Evolutionary conservation across 225 moss, liverwort and hornwort species (phyloP), one percentile per base, ranked within the genome.

Genomic region (Pseudoscleropodium purum): DNA sequence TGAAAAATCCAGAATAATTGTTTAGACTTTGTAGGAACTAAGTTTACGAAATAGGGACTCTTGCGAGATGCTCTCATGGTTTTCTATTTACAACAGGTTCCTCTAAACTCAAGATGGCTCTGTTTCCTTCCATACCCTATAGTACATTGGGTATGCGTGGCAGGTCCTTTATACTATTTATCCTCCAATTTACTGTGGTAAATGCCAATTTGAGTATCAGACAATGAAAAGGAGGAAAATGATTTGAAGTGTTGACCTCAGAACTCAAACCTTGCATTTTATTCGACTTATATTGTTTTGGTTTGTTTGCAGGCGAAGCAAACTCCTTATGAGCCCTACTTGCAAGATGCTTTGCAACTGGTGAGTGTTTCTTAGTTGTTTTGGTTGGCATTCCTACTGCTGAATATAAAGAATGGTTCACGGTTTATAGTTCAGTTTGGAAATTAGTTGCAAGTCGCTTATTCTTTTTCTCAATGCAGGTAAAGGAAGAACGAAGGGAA

Each of bases 281-380:
- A 23, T 36, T 52, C 37, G 37, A 31, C 72, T 89, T 45, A 86
- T 76, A 7, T 54, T 30, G 7, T 62, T 56, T n/a, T 65, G 23
- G 62, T 51, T n/a, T 64, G 63, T 86, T 39, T 90, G 84, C 96
- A 96, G 96, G 94, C 92, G 37, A 95, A 94, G 81, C 98, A 98
- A 89, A 97, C 97, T 36, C 97, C 98, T 65, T 97, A 73, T 70
- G 95, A 96, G 33, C 85, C 84, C 63, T 98, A 98, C 75, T 89
- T 98, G 92, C 94, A 96, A 85, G 98, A 98, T 82, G 84, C 96
- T 43, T 87, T 98, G 91, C 85, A 92, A 52, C 90, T 95, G 96
- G 98, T 98, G 91, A 96, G 90, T 92, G 43, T 39, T 85, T 31
- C 49, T 67, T 13, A 23, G n/a, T 52, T 56, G 25, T 34, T 75